A percentile compares a stretch with the other conserved stretches of the same genome.
phyloP scores from a whole-genome alignment of 148 eudicot species.

The Diospyros lotus region DNA sequence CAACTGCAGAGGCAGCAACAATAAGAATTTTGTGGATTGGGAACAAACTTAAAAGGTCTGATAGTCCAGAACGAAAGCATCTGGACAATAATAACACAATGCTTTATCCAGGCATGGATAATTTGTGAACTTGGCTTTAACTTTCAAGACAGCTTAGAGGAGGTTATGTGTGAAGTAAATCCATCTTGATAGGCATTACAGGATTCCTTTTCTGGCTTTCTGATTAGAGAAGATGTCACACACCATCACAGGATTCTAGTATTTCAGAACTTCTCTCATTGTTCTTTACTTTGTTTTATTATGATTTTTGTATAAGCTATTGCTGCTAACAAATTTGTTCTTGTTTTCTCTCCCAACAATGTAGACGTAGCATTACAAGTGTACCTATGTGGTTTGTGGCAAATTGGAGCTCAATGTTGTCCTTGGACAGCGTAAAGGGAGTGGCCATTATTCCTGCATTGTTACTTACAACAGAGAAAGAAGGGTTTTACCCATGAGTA shows the following conservation, averaged over 20 bases:
- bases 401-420: conserved; percentile 82
- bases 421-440: conserved; percentile 75
- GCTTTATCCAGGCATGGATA: not conserved
- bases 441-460: conserved; percentile 93
- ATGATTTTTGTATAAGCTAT: no score
- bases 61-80: not conserved
- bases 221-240: not conserved
- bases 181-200: not conserved
- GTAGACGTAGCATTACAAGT: not conserved
- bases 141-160: not conserved
- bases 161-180: not conserved
- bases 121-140: not conserved
- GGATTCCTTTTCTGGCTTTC: not conserved
- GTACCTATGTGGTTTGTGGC: conserved; percentile 80
- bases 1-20: not conserved
- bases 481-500: not conserved
- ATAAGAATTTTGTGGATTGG: not conserved
- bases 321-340: no score
- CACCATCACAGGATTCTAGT: not conserved
- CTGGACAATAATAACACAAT: not conserved
- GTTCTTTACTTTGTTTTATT: no score
- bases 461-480: conserved; percentile 40
- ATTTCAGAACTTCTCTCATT: not conserved
- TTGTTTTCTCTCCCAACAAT: not conserved
- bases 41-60: not conserved